Conservation (phyloP, 1,284 basidiomycete species). For the Sporisorium exsertum region DNA sequence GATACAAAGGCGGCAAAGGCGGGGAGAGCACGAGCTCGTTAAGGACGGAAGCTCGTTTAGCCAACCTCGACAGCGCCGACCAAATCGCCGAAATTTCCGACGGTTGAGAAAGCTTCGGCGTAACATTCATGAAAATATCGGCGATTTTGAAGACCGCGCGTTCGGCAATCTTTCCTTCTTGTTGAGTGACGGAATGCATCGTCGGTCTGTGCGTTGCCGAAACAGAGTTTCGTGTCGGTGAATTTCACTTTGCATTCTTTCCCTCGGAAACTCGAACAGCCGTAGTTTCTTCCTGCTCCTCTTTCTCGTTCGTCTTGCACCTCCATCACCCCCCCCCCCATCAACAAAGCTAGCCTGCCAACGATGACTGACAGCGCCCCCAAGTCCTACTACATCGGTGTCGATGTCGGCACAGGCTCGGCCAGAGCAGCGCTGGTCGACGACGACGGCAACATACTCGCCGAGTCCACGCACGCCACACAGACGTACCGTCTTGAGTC, state of each 20-base stretch:
- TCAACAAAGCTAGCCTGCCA: background rate
- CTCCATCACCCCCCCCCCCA: background rate
- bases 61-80: conserved; percentile 5
- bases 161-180: background rate
- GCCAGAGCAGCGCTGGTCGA: conserved; percentile 87
- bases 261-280: conserved; percentile 19
- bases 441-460: conserved; percentile 80
- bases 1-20: conserved; percentile 4
- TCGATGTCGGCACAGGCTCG: conserved; percentile 87
- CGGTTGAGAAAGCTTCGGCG: background rate
- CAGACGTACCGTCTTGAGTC: conserved; percentile 84
- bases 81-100: conserved; percentile 16
- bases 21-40: conserved; percentile 5
- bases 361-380: conserved; percentile 16
- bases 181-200: background rate
- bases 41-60: conserved; percentile 23
- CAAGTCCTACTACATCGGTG: conserved; percentile 73
- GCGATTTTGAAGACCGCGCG: conserved; percentile 30
- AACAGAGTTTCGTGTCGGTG: conserved; percentile 5
- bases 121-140: conserved; percentile 26
- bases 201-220: conserved; percentile 27
- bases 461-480: conserved; percentile 82
- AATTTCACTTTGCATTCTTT: conserved; percentile 5
- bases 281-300: background rate
- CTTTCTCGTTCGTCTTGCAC: background rate